phyloP scores from a whole-genome alignment of 768 basidiomycete genomes.

The Flagelloscypha sp. region DNA sequence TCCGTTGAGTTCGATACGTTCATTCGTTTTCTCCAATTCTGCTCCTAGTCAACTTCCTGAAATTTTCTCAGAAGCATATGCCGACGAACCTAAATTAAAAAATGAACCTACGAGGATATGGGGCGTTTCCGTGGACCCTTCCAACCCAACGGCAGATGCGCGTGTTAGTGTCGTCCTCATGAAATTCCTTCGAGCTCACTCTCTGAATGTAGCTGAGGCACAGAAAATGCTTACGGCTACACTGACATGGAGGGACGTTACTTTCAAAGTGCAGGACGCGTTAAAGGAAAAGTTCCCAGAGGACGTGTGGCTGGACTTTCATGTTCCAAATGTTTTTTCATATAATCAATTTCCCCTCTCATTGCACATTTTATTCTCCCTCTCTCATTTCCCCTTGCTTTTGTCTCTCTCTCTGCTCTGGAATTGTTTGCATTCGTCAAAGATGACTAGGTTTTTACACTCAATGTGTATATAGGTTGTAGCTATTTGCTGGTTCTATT shows the following conservation, averaged over 20 bases:
- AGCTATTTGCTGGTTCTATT: too few relatives aligned
- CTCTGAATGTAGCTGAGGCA: slow-evolving; percentile 45
- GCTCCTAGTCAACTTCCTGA: slow-evolving; percentile 38
- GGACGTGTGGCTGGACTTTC: too few relatives aligned
- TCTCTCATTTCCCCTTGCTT: too few relatives aligned
- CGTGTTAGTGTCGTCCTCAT: slow-evolving; percentile 68
- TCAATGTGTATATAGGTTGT: too few relatives aligned
- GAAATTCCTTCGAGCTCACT: slow-evolving; percentile 79
- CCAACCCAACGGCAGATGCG: slow-evolving; percentile 41
- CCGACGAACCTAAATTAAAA: slow-evolving; percentile 45
- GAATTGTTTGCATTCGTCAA: too few relatives aligned
- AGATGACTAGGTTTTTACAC: too few relatives aligned
- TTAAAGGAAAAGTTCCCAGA: slow-evolving; percentile 54
- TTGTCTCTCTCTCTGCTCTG: too few relatives aligned
- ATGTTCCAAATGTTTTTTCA: too few relatives aligned
- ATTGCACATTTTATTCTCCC: too few relatives aligned
- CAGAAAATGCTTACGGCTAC: slow-evolving; percentile 61
- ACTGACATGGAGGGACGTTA: slow-evolving; percentile 62
- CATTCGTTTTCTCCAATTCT: neutral
- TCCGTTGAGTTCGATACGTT: neutral
- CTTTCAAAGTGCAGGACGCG: slow-evolving; percentile 53
- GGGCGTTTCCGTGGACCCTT: slow-evolving; percentile 64
- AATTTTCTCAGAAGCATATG: slow-evolving; percentile 51
- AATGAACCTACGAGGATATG: slow-evolving; percentile 51
- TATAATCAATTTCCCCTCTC: too few relatives aligned